Conservation (phyloP, 1,139 yeast genomes). For the Nematodospora anomalae region DNA sequence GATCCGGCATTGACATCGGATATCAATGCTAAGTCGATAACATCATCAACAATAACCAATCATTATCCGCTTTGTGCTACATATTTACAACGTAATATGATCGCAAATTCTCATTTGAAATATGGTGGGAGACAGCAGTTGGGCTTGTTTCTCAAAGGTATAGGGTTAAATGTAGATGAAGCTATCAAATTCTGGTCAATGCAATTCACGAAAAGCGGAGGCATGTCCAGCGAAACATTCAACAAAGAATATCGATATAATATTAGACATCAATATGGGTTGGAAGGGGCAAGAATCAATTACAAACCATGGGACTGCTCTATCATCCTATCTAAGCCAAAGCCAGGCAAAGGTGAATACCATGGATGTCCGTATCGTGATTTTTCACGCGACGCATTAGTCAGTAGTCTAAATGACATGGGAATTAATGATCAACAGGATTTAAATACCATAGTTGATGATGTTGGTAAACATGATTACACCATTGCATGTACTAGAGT, state of each 20-base stretch:
- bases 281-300: conserved; percentile 85
- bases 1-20: conserved; percentile 43
- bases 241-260: conserved; percentile 87
- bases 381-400: conserved; percentile 60
- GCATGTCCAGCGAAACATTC: conserved; percentile 68
- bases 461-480: conserved; percentile 64
- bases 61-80: conserved; percentile 87
- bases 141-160: conserved; percentile 81
- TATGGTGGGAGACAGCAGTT: conserved; percentile 85
- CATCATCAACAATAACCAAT: conserved; percentile 50
- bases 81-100: conserved; percentile 62
- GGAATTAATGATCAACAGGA: conserved; percentile 68
- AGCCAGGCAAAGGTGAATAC: conserved; percentile 68
- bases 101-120: conserved; percentile 67
- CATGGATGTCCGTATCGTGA: conserved; percentile 96
- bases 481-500: conserved; percentile 90
- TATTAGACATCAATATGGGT: conserved; percentile 84
- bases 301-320: conserved; percentile 87
- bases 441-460: conserved; percentile 61
- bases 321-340: conserved; percentile 69
- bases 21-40: conserved; percentile 65
- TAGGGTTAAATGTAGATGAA: conserved; percentile 85
- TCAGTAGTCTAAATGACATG: conserved; percentile 57
- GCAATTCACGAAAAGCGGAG: conserved; percentile 58
- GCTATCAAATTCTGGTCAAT: conserved; percentile 82